A percentile compares a stretch with the other conserved stretches of the same genome.
Conservation (phyloP, 1,284 basidiomycete genomes). For the Moniliophthora roreri region DNA sequence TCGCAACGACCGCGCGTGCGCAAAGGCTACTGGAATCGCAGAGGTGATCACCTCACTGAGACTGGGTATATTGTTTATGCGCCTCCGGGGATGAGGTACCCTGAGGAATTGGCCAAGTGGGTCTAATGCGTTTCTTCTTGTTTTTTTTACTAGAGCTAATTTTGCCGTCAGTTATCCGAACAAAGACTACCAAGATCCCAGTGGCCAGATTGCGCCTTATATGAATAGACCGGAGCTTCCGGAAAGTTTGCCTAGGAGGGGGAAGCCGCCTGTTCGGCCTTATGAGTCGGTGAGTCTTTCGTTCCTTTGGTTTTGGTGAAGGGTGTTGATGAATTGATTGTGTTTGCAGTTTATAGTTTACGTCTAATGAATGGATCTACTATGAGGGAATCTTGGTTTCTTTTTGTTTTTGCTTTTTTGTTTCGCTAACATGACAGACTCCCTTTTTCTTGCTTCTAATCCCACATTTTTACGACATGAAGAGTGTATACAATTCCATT, state of each 20-base stretch:
- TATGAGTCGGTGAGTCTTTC: conserved; percentile 52
- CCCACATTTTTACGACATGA: no score
- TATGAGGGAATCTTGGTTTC: no score
- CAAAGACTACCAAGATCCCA: conserved; percentile 7
- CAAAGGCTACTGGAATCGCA: conserved; percentile 10
- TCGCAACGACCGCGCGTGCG: not conserved
- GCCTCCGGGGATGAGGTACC: conserved; percentile 7
- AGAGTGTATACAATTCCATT: no score
- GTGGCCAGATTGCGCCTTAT: conserved; percentile 38
- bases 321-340: conserved; percentile 7
- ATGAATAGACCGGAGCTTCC: conserved; percentile 53
- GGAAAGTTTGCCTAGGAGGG: conserved; percentile 54
- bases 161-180: conserved; percentile 7
- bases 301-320: conserved; percentile 1
- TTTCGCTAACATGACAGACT: no score
- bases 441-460: no score
- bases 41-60: conserved; percentile 10
- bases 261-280: conserved; percentile 49
- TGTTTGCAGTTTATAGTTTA: conserved; percentile 36
- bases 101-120: conserved; percentile 11
- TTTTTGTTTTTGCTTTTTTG: no score
- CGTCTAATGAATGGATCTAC: no score
- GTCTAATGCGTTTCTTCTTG: no score
- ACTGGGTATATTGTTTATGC: conserved; percentile 12
- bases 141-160: no score